Conservation (phyloP, 2,329 filamentous ascomycete genomes). For the Dactylonectria macrodidyma region DNA sequence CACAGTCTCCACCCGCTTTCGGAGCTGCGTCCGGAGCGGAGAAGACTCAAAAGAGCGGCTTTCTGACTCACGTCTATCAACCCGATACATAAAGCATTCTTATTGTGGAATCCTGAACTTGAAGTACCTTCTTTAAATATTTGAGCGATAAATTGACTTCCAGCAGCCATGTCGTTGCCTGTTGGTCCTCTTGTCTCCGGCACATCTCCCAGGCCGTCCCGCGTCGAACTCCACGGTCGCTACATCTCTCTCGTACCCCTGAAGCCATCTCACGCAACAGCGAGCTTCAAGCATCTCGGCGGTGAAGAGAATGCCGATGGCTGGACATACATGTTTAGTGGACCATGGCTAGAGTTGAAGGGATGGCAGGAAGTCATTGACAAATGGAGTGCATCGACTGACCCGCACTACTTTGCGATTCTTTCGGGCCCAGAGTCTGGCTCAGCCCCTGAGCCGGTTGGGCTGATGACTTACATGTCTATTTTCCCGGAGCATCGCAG, state of each 20-base stretch:
- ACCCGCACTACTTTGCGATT: slow-evolving; percentile 62
- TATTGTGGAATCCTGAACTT: not conserved
- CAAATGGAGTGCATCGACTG: slow-evolving; percentile 46
- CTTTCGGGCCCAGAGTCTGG: slow-evolving; percentile 50
- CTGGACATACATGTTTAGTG: slow-evolving; percentile 54
- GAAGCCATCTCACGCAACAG: slow-evolving; percentile 43
- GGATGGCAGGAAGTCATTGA: slow-evolving; percentile 40
- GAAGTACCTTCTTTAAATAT: not conserved
- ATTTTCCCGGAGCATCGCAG: slow-evolving; percentile 63
- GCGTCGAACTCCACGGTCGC: slow-evolving; percentile 45
- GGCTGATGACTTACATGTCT: slow-evolving; percentile 61
- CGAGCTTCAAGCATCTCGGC: slow-evolving; percentile 52
- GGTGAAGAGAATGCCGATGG: slow-evolving; percentile 48
- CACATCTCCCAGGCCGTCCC: slow-evolving; percentile 38
- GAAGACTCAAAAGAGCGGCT: not conserved
- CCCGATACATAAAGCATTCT: not conserved
- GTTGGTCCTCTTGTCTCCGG: slow-evolving; percentile 40
- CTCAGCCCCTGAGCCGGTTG: slow-evolving; percentile 54
- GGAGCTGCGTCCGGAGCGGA: not conserved
- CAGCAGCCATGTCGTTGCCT: slow-evolving; percentile 24
- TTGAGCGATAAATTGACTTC: not conserved
- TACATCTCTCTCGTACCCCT: slow-evolving; percentile 52
- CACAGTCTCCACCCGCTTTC: not conserved
- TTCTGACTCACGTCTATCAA: not conserved
- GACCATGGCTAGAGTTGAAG: slow-evolving; percentile 38